These are phyloP conservation scores for Herpotrichia juniperi DNA, from an alignment of 2,329 filamentous ascomycete species.

Conservation along the genomic window DNA sequence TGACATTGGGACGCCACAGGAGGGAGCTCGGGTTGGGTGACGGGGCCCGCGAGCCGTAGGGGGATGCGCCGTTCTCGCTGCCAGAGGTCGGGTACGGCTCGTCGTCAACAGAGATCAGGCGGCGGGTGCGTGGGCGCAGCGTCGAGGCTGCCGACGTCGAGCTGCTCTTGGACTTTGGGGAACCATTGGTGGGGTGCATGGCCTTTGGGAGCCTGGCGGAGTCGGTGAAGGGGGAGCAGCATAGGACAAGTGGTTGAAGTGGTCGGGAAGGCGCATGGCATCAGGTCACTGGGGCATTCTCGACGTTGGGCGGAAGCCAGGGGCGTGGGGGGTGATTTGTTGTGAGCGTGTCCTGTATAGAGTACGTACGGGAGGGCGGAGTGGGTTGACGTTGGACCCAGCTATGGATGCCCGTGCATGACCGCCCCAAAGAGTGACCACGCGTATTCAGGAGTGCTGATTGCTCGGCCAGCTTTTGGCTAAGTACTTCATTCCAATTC, in stretches of 20 bases:
- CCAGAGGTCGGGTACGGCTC: constrained; percentile 44
- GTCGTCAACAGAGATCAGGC: constrained; percentile 57
- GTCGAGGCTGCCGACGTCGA: constrained; percentile 45
- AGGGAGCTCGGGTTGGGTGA: constrained; percentile 51
- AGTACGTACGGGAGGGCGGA: no score
- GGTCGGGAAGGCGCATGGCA: constrained; percentile 40
- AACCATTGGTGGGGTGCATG: constrained; percentile 50
- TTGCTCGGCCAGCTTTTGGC: background rate
- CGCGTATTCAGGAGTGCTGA: background rate
- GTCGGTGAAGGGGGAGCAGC: constrained; percentile 41
- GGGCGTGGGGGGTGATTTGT: constrained; percentile 7
- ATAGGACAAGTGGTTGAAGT: constrained; percentile 38
- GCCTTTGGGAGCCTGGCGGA: constrained; percentile 41
- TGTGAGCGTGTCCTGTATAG: constrained; percentile 16
- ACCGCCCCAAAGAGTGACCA: constrained; percentile 10
- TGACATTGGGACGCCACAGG: constrained; percentile 38
- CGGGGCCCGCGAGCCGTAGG: constrained; percentile 45
- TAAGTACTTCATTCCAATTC: background rate
- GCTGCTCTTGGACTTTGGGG: constrained; percentile 48
- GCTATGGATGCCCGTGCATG: constrained; percentile 17
- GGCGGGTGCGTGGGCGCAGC: constrained; percentile 53
- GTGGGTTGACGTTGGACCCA: constrained; percentile 16
- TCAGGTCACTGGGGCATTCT: constrained; percentile 37
- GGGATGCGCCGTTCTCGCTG: constrained; percentile 45
- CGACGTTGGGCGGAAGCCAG: constrained; percentile 13